These are phyloP conservation scores for Peziza echinospora DNA, from an alignment of 495 filamentous ascomycete species.

Conservation along the genomic window DNA sequence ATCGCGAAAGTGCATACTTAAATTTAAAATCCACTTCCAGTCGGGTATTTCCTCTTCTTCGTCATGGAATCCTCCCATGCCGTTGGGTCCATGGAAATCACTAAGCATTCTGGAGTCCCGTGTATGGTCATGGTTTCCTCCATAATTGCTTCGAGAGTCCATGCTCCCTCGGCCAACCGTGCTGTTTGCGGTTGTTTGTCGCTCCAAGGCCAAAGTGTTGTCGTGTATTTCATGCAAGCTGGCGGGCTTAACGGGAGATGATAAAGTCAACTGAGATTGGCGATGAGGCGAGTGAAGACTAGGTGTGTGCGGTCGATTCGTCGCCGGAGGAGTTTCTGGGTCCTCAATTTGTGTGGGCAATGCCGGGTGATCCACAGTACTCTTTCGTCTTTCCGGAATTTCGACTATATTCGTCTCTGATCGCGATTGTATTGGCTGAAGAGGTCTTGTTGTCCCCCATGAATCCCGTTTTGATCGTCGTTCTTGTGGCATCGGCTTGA, in stretches of 20 bases:
- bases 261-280: neutral
- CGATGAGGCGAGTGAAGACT: neutral
- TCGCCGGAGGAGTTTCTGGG: neutral
- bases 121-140: too few species aligned
- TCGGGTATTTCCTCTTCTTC: constrained; percentile 56
- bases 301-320: too few species aligned
- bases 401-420: neutral
- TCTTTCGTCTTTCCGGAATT: neutral
- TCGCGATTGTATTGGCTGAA: neutral
- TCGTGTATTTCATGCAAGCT: neutral
- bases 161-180: neutral
- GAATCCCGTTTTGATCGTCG: neutral
- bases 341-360: neutral
- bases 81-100: too few species aligned
- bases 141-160: neutral
- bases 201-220: neutral
- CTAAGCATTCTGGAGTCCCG: too few species aligned
- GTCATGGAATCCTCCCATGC: too few species aligned
- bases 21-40: constrained; percentile 79
- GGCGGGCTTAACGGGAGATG: neutral
- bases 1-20: constrained; percentile 97
- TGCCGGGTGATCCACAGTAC: neutral
- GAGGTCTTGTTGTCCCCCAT: neutral
- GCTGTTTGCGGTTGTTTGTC: neutral
- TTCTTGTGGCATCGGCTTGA: neutral